These are phyloP conservation scores for Sistotremastrum niveocremeum DNA, from an alignment of 768 basidiomycete genomes.

Conservation along the genomic window DNA sequence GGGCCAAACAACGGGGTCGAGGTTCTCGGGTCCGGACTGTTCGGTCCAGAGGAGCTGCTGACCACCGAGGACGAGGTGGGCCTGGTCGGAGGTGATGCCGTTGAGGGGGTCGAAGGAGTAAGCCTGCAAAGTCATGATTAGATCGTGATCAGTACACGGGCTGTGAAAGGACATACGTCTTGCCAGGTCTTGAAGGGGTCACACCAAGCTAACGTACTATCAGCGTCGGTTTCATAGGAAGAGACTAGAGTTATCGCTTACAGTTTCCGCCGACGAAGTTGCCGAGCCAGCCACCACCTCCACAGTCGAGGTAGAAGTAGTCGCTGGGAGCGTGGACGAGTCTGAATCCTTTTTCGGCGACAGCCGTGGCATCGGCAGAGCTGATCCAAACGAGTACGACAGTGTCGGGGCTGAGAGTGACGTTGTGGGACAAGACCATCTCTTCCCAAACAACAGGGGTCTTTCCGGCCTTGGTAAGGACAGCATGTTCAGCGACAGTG, in stretches of 20 bases:
- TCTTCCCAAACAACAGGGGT: constrained; percentile 80
- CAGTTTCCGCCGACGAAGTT: constrained; percentile 21
- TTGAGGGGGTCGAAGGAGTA: constrained; percentile 62
- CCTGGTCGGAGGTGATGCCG: constrained; percentile 34
- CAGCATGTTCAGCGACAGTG: constrained; percentile 42
- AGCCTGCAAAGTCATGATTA: constrained; percentile 22
- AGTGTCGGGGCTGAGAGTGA: constrained; percentile 35
- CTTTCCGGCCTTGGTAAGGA: constrained; percentile 44
- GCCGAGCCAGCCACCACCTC: constrained; percentile 60
- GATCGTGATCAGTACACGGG: constrained; percentile 4
- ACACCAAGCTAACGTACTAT: constrained; percentile 31
- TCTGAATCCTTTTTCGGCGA: constrained; percentile 44
- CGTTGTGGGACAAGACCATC: constrained; percentile 45
- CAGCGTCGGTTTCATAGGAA: constrained; percentile 7
- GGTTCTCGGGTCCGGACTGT: constrained; percentile 52
- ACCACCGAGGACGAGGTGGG: constrained; percentile 54
- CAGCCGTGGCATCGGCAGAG: constrained; percentile 41
- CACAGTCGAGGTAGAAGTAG: constrained; percentile 65
- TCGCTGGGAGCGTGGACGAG: constrained; percentile 60
- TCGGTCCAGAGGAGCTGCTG: constrained; percentile 65
- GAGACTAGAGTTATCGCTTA: neutral
- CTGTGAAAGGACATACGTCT: constrained; percentile 26
- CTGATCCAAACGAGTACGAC: constrained; percentile 64
- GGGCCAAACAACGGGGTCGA: constrained; percentile 63
- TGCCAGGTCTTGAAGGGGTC: constrained; percentile 77